These are phyloP conservation scores for Beta corolliflora DNA, from an alignment of 179 eudicot genomes.

Conservation along the genomic window DNA sequence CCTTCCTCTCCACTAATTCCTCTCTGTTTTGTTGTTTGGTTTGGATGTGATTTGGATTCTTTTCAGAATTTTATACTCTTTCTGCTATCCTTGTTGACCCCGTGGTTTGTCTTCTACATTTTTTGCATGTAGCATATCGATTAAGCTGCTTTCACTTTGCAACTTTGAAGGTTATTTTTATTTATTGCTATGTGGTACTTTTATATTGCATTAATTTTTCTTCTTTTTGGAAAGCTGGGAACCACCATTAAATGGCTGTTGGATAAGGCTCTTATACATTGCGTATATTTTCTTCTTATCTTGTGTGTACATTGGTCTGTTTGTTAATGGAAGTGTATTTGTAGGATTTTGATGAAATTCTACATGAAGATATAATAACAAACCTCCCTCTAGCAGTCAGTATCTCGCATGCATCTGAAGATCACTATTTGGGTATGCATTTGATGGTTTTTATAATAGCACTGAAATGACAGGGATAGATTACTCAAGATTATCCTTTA, in stretches of 20 bases:
- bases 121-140: slow-evolving; percentile 9
- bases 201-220: not conserved
- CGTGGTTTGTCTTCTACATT: not conserved
- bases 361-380: slow-evolving; percentile 42
- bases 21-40: not conserved
- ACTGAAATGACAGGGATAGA: not conserved
- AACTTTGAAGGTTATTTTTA: not conserved
- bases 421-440: slow-evolving; percentile 49
- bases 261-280: no score
- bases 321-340: not conserved
- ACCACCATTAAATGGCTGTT: not conserved
- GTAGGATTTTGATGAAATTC: slow-evolving; percentile 32
- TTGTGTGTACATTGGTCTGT: not conserved
- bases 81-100: not conserved
- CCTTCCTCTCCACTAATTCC: not conserved
- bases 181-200: not conserved
- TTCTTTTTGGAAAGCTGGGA: not conserved
- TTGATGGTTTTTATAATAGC: not conserved
- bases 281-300: not conserved
- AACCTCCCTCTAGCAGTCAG: slow-evolving; percentile 37
- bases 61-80: not conserved
- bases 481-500: slow-evolving; percentile 9
- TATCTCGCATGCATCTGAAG: slow-evolving; percentile 44
- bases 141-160: not conserved
- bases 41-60: not conserved